Evolutionary conservation across 1,284 basidiomycete species (phyloP), one percentile per base, ranked within the genome.

Genomic region (Cryptococcus sp.): DNA sequence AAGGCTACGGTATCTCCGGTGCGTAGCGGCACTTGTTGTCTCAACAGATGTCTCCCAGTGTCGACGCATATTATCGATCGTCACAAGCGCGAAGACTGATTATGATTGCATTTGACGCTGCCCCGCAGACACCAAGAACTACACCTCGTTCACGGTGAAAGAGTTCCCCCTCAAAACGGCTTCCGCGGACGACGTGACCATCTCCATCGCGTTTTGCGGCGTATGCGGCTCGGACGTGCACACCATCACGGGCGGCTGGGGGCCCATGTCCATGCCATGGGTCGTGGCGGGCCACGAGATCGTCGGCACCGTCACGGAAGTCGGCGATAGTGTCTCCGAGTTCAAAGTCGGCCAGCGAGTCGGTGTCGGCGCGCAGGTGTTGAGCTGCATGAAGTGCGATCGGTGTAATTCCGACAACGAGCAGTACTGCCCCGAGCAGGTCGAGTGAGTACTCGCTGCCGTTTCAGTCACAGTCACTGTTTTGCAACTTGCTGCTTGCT

Each of bases 161-260:
- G 67, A 69, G 41, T 73, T 56, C 60, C 57, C 60, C 38, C 63
- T 73, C 43, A 73, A 73, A 59, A 70, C 70, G 39, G 49, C 67
- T 22, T 62, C 55, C 22, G 51, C 64, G 5, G 54, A 68, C 50
- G 71, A 73, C 50, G 78, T 87, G 8, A 87, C 89, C 54, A 84
- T 91, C 57, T 91, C 91, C 82, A 89, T 93, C 59, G 89, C 90
- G 61, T 69, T 66, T 65, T 78, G 75, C 54, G 77, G 77, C 57
- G 75, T 77, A 22, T 77, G 76, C 50, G 71, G 72, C 40, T 68
- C 64, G 15, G 67, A 55, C 27, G 57, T 57, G 15, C 77, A 78
- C 67, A 78, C 77, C 52, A 72, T 78, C 64, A 69, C 71, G 16
- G 77, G 77, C 40, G 77, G 77, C 50, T 79, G 77, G 77, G 77